These are phyloP conservation scores for Raffaelea albimanens DNA, from an alignment of 2,329 filamentous ascomycete genomes.

Conservation along the genomic window DNA sequence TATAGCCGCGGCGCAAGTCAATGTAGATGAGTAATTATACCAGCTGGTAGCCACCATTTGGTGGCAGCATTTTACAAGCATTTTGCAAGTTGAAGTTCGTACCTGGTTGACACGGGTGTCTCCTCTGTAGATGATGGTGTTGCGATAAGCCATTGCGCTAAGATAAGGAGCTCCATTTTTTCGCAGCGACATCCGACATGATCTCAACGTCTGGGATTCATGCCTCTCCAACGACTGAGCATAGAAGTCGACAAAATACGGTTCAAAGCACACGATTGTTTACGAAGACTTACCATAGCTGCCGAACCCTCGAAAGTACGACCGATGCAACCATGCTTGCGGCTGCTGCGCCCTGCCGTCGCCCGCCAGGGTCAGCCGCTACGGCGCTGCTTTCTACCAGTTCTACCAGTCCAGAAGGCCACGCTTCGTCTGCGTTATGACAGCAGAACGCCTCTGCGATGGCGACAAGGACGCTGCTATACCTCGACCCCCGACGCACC, in stretches of 20 bases:
- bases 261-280: too few relatives aligned
- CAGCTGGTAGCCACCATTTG: too few relatives aligned
- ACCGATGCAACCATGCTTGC: slow-evolving; percentile 25
- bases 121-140: too few relatives aligned
- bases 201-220: too few relatives aligned
- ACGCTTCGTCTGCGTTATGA: not conserved
- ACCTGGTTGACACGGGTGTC: too few relatives aligned
- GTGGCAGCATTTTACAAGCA: too few relatives aligned
- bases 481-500: not conserved
- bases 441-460: not conserved
- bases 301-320: not conserved
- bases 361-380: not conserved
- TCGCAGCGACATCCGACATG: too few relatives aligned
- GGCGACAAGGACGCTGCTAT: not conserved
- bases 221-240: not conserved
- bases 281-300: too few relatives aligned
- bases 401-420: not conserved
- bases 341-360: slow-evolving; percentile 16
- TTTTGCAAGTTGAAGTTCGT: too few relatives aligned
- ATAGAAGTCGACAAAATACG: too few relatives aligned
- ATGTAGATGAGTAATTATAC: too few relatives aligned
- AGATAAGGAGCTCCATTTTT: not conserved
- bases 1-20: too few relatives aligned
- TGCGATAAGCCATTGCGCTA: not conserved
- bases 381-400: not conserved